A percentile compares a stretch with the other conserved stretches of the same genome.
phyloP scores from a whole-genome alignment of 768 basidiomycete genomes.

The Podaxis sp. region DNA sequence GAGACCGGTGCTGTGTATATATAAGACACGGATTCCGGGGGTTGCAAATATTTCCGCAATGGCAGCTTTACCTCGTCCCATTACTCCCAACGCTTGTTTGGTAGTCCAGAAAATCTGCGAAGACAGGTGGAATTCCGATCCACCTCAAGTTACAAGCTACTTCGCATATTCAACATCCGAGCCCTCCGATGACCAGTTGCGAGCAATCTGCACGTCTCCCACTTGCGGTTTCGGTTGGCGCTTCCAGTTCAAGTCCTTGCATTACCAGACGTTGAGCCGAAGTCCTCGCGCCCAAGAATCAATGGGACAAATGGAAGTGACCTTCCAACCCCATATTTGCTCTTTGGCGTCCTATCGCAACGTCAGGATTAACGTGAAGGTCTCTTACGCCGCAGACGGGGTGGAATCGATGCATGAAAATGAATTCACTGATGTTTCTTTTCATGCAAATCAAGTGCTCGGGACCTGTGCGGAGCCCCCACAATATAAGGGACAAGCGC shows the following conservation, averaged over 20 bases:
- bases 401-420: not conserved
- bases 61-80: no score
- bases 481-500: not conserved
- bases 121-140: not conserved
- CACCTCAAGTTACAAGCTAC: slow-evolving; percentile 6
- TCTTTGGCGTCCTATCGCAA: not conserved
- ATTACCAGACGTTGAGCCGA: not conserved
- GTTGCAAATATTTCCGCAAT: no score
- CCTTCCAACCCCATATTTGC: not conserved
- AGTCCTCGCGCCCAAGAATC: not conserved
- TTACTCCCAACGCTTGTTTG: no score
- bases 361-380: not conserved
- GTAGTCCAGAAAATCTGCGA: not conserved
- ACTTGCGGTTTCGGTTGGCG: slow-evolving; percentile 12
- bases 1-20: no score
- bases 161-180: not conserved
- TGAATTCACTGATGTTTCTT: not conserved
- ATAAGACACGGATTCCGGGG: no score
- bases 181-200: not conserved
- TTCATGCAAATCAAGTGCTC: not conserved
- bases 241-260: not conserved
- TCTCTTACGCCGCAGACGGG: not conserved
- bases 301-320: not conserved
- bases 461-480: slow-evolving; percentile 1
- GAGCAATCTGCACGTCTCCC: not conserved